Conservation (phyloP, 768 basidiomycete species). For the Boletus rufocinnamomeus region DNA sequence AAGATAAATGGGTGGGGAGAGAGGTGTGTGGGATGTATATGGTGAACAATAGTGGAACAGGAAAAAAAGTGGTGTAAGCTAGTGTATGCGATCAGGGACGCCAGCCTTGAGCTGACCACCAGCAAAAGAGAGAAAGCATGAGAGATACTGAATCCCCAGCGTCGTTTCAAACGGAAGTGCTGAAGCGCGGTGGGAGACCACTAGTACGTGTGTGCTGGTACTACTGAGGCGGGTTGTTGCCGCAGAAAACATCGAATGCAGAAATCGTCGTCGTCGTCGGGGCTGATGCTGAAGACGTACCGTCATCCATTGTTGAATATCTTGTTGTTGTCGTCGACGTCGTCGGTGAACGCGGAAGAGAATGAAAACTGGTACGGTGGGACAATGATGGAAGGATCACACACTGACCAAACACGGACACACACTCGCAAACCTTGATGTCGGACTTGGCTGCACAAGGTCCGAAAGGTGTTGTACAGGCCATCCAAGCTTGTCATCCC, state of each 20-base stretch:
- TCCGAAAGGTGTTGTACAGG: not conserved
- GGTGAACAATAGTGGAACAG: slow-evolving; percentile 17
- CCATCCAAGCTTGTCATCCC: not conserved
- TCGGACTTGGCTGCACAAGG: not conserved
- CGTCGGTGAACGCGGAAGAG: slow-evolving; percentile 5
- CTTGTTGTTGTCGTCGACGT: slow-evolving; percentile 28
- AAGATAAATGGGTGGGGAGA: slow-evolving; percentile 28
- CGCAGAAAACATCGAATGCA: slow-evolving; percentile 45
- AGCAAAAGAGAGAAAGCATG: slow-evolving; percentile 17
- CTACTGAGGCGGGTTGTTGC: slow-evolving; percentile 36
- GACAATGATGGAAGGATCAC: not conserved
- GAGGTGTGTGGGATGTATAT: slow-evolving; percentile 9
- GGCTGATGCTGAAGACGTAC: slow-evolving; percentile 83
- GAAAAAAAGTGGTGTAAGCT: slow-evolving; percentile 15
- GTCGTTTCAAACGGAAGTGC: slow-evolving; percentile 33
- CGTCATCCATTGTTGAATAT: slow-evolving; percentile 58
- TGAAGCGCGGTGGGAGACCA: slow-evolving; percentile 35
- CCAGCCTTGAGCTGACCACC: slow-evolving; percentile 40
- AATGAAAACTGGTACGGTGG: not conserved
- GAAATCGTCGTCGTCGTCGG: slow-evolving; percentile 60
- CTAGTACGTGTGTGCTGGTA: slow-evolving; percentile 31
- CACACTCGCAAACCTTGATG: slow-evolving; percentile 13
- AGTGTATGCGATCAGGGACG: slow-evolving; percentile 19
- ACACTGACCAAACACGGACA: slow-evolving; percentile 23
- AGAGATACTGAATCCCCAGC: slow-evolving; percentile 26